Percentiles rank a stretch among this genome's conserved stretches.
phyloP scores from a whole-genome alignment of 495 filamentous ascomycete genomes.

The Trichoderma asperelloides region DNA sequence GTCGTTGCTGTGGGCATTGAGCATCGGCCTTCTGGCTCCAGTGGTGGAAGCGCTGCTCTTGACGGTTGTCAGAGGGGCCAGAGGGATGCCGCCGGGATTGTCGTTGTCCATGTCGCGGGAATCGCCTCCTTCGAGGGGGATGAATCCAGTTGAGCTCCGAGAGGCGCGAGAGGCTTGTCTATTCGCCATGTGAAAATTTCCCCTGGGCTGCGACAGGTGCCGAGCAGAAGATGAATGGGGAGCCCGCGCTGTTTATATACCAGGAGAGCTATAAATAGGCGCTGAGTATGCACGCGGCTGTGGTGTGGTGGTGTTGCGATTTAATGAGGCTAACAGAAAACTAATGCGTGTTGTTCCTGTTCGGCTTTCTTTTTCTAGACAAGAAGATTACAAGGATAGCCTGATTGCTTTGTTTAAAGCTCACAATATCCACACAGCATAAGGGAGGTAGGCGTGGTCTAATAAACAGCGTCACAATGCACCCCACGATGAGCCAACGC shows the following conservation, averaged over 20 bases:
- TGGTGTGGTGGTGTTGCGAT: background rate
- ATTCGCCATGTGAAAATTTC: background rate
- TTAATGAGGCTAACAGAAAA: background rate
- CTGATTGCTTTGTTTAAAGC: background rate
- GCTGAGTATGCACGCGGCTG: background rate
- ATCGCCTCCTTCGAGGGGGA: background rate
- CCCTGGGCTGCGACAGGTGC: background rate
- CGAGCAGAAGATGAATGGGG: background rate
- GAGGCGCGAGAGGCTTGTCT: background rate
- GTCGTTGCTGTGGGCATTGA: slow-evolving; percentile 19
- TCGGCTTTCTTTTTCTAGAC: background rate
- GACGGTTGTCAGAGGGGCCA: slow-evolving; percentile 41
- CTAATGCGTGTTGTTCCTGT: background rate
- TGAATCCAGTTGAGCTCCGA: slow-evolving; percentile 6
- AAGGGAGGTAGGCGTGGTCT: background rate
- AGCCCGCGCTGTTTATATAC: background rate
- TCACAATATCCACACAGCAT: background rate
- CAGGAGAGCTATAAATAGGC: background rate
- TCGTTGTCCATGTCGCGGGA: slow-evolving; percentile 7
- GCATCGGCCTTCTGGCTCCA: slow-evolving; percentile 40
- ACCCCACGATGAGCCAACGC: background rate
- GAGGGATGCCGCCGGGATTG: slow-evolving; percentile 12
- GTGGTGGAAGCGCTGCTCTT: slow-evolving; percentile 40
- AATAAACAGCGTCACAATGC: background rate
- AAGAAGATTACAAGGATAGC: background rate